phyloP scores from a whole-genome alignment of 1,139 yeast species.

The Ogataea hybrid region DNA sequence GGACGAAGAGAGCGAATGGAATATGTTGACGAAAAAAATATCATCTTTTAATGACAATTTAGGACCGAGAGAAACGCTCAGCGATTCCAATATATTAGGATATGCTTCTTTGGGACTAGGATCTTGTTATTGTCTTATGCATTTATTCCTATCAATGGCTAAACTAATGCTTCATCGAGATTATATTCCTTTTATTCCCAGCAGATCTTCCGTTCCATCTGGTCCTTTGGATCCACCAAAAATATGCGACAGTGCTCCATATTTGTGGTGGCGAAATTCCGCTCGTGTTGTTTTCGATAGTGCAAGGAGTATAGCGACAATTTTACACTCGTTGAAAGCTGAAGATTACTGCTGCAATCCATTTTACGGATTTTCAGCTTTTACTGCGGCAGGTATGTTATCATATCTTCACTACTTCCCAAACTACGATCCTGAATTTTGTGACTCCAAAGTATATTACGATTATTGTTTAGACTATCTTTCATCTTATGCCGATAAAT shows the following conservation, averaged over 20 bases:
- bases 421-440: conserved; percentile 10
- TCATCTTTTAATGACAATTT: conserved; percentile 8
- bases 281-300: conserved; percentile 11
- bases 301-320: conserved; percentile 10
- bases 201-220: conserved; percentile 11
- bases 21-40: conserved; percentile 5
- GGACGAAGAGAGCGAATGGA: conserved; percentile 16
- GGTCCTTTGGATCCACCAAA: conserved; percentile 9
- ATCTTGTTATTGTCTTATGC: conserved; percentile 13
- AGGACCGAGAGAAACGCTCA: conserved; percentile 8
- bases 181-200: conserved; percentile 19
- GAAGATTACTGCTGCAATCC: conserved; percentile 11
- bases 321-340: conserved; percentile 8
- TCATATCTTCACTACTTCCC: conserved; percentile 12
- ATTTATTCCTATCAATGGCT: conserved; percentile 10
- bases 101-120: conserved; percentile 10
- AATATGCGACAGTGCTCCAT: conserved; percentile 8
- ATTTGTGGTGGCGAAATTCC: conserved; percentile 16
- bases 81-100: conserved; percentile 7
- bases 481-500: conserved; percentile 8
- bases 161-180: conserved; percentile 14
- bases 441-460: conserved; percentile 9
- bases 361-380: conserved; percentile 14
- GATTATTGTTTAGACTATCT: conserved; percentile 8
- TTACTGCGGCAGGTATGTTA: conserved; percentile 16